Evolutionary conservation across 73 alveolate genomes (phyloP).

Genomic region (Loxodes magnus): DNA sequence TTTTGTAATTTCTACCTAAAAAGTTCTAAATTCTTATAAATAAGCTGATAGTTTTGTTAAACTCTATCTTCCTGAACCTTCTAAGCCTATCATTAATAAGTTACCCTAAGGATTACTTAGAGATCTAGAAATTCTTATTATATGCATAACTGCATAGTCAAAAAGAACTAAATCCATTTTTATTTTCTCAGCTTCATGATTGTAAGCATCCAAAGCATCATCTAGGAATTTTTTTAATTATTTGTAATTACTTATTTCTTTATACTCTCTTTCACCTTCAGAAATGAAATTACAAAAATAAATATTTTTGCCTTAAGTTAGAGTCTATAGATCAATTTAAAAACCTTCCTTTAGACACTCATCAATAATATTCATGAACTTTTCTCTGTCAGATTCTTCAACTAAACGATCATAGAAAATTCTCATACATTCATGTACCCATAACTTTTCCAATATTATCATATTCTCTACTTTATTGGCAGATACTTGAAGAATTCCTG

Average conservation of each 20-base stretch:
- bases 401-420: constrained; percentile 85
- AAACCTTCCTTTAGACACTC: constrained; percentile 38
- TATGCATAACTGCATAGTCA: constrained; percentile 8
- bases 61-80: constrained; percentile 78
- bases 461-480: constrained; percentile 36
- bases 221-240: constrained; percentile 1
- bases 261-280: constrained; percentile 15
- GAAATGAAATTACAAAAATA: constrained; percentile 6
- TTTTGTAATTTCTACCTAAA: constrained; percentile 54
- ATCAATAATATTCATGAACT: constrained; percentile 20
- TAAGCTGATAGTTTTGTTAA: constrained; percentile 7
- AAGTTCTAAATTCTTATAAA: constrained; percentile 9
- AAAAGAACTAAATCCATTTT: constrained; percentile 51
- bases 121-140: constrained; percentile 27
- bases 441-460: constrained; percentile 58
- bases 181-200: constrained; percentile 14
- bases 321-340: constrained; percentile 33
- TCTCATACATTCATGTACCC: constrained; percentile 87
- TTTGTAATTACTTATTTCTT: constrained; percentile 10
- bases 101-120: constrained; percentile 79
- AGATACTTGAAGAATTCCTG: constrained; percentile 70
- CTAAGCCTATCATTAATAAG: constrained; percentile 80
- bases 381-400: constrained; percentile 48
- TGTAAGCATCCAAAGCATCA: constrained; percentile 14
- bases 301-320: neutral